Conservation (phyloP, 805 yeast genomes). For the Zygosaccharomyces bailii region DNA sequence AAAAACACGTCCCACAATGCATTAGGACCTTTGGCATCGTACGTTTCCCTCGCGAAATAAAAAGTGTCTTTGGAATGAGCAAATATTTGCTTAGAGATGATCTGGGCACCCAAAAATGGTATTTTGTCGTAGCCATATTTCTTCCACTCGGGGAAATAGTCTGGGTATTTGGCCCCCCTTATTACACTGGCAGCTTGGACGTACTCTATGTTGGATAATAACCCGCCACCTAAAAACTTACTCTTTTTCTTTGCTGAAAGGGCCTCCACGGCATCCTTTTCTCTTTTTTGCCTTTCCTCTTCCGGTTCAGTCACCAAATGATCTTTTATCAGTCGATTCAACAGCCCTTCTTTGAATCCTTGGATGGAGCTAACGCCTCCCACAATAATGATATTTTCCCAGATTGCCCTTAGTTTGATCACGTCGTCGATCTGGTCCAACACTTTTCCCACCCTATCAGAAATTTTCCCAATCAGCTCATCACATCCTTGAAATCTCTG, state of each 20-base stretch:
- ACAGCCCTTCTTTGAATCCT: conserved; percentile 72
- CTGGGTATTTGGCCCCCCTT: conserved; percentile 69
- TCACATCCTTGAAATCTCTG: conserved; percentile 84
- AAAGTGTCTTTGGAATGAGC: conserved; percentile 59
- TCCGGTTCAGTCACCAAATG: conserved; percentile 44
- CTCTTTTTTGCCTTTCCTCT: conserved; percentile 28
- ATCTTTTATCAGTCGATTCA: conserved; percentile 54
- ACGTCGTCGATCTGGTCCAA: conserved; percentile 61
- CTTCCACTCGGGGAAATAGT: conserved; percentile 95
- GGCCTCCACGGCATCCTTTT: conserved; percentile 32
- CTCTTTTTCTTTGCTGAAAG: conserved; percentile 31
- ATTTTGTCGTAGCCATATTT: conserved; percentile 71
- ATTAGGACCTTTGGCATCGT: conserved; percentile 76
- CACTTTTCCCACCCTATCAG: conserved; percentile 50
- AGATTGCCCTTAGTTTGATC: conserved; percentile 72
- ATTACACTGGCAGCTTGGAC: conserved; percentile 80
- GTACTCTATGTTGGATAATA: conserved; percentile 33
- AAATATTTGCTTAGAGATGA: conserved; percentile 81
- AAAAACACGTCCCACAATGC: conserved; percentile 67
- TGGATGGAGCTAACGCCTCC: conserved; percentile 75
- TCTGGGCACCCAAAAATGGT: conserved; percentile 80
- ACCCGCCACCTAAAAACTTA: conserved; percentile 31
- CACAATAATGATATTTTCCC: conserved; percentile 73
- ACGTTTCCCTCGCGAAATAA: conserved; percentile 65
- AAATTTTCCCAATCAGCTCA: conserved; percentile 52